A percentile compares a stretch with the other conserved stretches of the same genome.
These are phyloP conservation scores for Globisporangium orthogonon DNA, from an alignment of 352 stramenopile species.

Conservation along the genomic window DNA sequence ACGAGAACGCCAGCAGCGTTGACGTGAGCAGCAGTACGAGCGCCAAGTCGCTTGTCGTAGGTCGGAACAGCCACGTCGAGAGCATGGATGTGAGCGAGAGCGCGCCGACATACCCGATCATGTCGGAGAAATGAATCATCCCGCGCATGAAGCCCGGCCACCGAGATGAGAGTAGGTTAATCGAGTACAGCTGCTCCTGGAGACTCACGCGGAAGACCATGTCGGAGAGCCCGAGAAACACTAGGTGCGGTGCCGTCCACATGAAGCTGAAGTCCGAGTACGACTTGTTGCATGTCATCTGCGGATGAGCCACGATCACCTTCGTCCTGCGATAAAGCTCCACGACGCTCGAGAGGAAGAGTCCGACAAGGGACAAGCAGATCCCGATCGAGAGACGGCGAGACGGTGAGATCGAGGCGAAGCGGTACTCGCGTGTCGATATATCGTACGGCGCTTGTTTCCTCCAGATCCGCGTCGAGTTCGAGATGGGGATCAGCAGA, in stretches of 20 bases:
- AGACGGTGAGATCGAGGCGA: slow-evolving; percentile 16
- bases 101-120: slow-evolving; percentile 43
- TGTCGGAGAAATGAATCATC: slow-evolving; percentile 42
- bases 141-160: slow-evolving; percentile 46
- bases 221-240: slow-evolving; percentile 48
- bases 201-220: slow-evolving; percentile 58
- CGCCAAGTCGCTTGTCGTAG: slow-evolving; percentile 47
- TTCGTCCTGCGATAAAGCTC: slow-evolving; percentile 67
- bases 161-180: slow-evolving; percentile 19
- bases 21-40: slow-evolving; percentile 60
- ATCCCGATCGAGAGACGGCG: slow-evolving; percentile 43
- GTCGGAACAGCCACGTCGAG: slow-evolving; percentile 53
- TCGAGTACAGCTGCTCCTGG: slow-evolving; percentile 41
- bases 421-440: background rate
- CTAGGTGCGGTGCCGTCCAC: slow-evolving; percentile 49
- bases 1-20: slow-evolving; percentile 44
- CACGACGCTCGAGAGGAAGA: slow-evolving; percentile 72
- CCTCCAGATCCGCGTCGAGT: slow-evolving; percentile 2
- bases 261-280: slow-evolving; percentile 38
- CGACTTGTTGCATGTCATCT: slow-evolving; percentile 24
- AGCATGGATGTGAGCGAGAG: slow-evolving; percentile 44
- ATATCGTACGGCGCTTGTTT: background rate
- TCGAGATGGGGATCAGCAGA: slow-evolving; percentile 13
- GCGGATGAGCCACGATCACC: slow-evolving; percentile 8
- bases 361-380: slow-evolving; percentile 44